These are phyloP conservation scores for Candida pseudoglaebosa DNA, from an alignment of 805 yeast genomes.

Conservation along the genomic window DNA sequence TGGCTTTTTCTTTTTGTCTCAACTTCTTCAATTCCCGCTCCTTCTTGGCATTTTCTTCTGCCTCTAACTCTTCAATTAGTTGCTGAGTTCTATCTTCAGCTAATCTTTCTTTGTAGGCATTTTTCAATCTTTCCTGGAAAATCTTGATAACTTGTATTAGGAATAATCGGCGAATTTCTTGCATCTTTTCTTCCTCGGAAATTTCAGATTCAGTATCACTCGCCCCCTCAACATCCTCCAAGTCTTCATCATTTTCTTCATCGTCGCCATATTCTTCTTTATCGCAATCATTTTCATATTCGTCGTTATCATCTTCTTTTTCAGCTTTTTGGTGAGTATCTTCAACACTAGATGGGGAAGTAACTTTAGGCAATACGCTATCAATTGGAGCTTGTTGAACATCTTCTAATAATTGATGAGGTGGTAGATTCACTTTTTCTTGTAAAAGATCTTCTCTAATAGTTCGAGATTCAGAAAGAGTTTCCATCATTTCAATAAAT, in stretches of 20 bases:
- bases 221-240: conserved; percentile 38
- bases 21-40: conserved; percentile 64
- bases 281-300: conserved; percentile 22
- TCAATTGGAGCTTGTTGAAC: not conserved
- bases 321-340: conserved; percentile 13
- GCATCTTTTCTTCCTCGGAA: conserved; percentile 58
- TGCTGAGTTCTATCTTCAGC: conserved; percentile 69
- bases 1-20: conserved; percentile 63
- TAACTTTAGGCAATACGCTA: not conserved
- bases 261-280: conserved; percentile 32
- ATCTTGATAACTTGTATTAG: conserved; percentile 76
- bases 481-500: conserved; percentile 77
- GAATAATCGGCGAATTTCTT: conserved; percentile 76
- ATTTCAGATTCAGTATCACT: conserved; percentile 34
- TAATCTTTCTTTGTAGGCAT: conserved; percentile 73
- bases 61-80: conserved; percentile 65
- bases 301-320: conserved; percentile 12
- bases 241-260: conserved; percentile 37
- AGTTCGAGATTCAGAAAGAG: conserved; percentile 52
- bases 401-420: conserved; percentile 1
- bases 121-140: conserved; percentile 67
- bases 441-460: conserved; percentile 24
- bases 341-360: conserved; percentile 4
- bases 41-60: conserved; percentile 60
- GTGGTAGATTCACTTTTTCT: conserved; percentile 9